Conservation (phyloP, 495 filamentous ascomycete genomes). For the Talaromyces stipitatus region DNA sequence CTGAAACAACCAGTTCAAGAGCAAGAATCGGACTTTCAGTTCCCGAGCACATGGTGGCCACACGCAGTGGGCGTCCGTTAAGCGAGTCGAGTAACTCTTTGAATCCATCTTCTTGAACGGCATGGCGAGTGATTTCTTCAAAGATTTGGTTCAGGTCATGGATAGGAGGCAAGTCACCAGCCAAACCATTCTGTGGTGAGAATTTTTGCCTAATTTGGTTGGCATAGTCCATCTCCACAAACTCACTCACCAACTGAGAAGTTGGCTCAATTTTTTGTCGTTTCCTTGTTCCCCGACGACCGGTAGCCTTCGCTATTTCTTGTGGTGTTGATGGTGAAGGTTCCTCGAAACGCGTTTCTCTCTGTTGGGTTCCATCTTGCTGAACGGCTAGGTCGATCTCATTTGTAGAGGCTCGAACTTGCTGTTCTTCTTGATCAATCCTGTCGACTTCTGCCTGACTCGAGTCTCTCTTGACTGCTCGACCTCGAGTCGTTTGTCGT, state of each 20-base stretch:
- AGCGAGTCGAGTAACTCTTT: constrained; percentile 26
- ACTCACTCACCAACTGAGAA: not conserved
- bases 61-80: constrained; percentile 38
- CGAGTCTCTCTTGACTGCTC: not conserved
- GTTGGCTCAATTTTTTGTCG: not conserved
- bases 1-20: constrained; percentile 41
- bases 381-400: not conserved
- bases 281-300: not conserved
- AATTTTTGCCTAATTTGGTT: constrained; percentile 4
- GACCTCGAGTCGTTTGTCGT: not conserved
- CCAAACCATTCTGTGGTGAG: constrained; percentile 13
- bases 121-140: constrained; percentile 31
- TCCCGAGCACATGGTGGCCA: constrained; percentile 77
- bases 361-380: not conserved
- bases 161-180: constrained; percentile 34
- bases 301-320: not conserved
- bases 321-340: not conserved
- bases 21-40: constrained; percentile 74
- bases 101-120: constrained; percentile 26
- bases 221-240: not conserved
- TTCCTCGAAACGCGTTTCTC: not conserved
- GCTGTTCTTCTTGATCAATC: not conserved
- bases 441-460: not conserved
- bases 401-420: not conserved
- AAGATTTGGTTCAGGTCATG: constrained; percentile 42